Conservation (phyloP, 1,139 yeast species). For the Zygoascus sp. region DNA sequence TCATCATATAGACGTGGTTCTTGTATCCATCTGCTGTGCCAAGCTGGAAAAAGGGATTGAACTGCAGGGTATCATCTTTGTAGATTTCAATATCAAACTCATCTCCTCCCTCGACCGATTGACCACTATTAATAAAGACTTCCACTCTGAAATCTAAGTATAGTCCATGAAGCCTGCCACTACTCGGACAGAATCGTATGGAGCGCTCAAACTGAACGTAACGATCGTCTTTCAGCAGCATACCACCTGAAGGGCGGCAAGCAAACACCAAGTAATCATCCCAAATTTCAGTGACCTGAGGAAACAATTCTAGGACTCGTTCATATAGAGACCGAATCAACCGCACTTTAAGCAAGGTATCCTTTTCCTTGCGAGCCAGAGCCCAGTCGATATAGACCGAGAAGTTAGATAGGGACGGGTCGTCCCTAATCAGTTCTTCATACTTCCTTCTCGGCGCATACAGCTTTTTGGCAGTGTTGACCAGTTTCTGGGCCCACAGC, state of each 20-base stretch:
- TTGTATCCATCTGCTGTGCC: background rate
- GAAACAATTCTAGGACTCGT: conserved; percentile 23
- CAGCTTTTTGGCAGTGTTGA: conserved; percentile 33
- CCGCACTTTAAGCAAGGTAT: conserved; percentile 3
- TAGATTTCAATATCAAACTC: background rate
- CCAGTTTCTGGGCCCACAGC: conserved; percentile 39
- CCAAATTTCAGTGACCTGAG: conserved; percentile 28
- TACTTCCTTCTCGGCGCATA: conserved; percentile 22
- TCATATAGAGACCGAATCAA: conserved; percentile 25
- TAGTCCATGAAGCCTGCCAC: conserved; percentile 30
- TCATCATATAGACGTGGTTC: background rate
- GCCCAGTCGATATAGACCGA: conserved; percentile 34
- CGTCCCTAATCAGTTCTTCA: conserved; percentile 22
- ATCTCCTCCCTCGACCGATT: conserved; percentile 15
- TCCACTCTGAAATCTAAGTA: conserved; percentile 1
- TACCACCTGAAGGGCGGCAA: conserved; percentile 13
- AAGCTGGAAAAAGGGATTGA: background rate
- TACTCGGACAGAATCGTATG: conserved; percentile 25
- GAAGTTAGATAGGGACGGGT: conserved; percentile 24
- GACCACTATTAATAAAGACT: background rate
- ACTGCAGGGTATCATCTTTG: background rate
- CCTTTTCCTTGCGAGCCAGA: conserved; percentile 15
- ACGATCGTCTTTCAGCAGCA: background rate
- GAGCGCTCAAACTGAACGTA: conserved; percentile 24
- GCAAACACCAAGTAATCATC: conserved; percentile 30